Percentiles rank a stretch among this genome's conserved stretches.
Evolutionary conservation across 192 early-diverging fungal species (phyloP).

Genomic region (Podila verticillata): DNA sequence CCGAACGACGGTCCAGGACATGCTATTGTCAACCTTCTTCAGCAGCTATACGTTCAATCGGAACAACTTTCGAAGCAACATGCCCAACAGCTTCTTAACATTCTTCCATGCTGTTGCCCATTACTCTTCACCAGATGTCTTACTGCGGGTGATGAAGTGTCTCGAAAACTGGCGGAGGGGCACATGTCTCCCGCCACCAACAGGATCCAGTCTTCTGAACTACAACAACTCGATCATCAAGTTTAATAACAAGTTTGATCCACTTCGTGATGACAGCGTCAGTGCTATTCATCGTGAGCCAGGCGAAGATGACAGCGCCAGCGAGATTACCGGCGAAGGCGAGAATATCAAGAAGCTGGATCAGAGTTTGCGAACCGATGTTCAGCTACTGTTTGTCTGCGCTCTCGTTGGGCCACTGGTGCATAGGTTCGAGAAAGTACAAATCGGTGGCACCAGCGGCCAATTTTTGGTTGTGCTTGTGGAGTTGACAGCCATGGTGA

Average conservation of each 20-base stretch:
- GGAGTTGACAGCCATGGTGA: conserved; percentile 57
- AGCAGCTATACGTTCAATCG: conserved; percentile 73
- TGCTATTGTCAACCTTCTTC: conserved; percentile 61
- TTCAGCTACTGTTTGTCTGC: conserved; percentile 77
- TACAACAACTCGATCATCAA: conserved; percentile 20
- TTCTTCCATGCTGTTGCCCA: conserved; percentile 79
- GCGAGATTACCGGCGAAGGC: background rate
- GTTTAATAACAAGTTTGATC: conserved; percentile 10
- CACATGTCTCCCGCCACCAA: conserved; percentile 6
- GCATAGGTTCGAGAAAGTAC: conserved; percentile 73
- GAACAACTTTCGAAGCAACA: conserved; percentile 67
- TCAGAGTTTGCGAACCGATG: conserved; percentile 60
- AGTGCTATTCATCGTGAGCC: conserved; percentile 8
- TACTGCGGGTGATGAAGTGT: conserved; percentile 60
- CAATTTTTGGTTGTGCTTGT: conserved; percentile 58
- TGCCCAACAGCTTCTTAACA: conserved; percentile 76
- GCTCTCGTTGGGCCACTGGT: conserved; percentile 75
- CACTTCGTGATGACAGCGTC: conserved; percentile 7
- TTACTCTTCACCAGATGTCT: conserved; percentile 75
- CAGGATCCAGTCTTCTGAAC: conserved; percentile 24
- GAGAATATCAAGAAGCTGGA: conserved; percentile 45
- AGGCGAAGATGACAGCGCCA: background rate
- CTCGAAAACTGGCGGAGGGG: conserved; percentile 47
- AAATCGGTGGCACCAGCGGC: conserved; percentile 51
- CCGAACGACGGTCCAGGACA: conserved; percentile 50